Percentiles rank a stretch among this genome's conserved stretches.
Conservation (phyloP, 202 grass and related monocot species). For the Zoysia matrella region DNA sequence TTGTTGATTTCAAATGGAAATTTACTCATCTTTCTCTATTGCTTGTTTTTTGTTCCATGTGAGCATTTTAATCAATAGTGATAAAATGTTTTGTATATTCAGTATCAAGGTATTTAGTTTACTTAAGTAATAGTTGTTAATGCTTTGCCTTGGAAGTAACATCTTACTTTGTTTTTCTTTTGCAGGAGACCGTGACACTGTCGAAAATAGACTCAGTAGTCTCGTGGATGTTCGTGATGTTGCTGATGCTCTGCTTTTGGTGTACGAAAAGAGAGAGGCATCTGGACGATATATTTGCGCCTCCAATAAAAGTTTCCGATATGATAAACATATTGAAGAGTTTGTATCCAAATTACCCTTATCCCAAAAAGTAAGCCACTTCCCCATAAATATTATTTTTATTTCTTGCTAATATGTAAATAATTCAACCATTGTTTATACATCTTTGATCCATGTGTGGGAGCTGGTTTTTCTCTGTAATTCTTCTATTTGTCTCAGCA, state of each 20-base stretch:
- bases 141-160: background rate
- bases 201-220: constrained; percentile 54
- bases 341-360: constrained; percentile 60
- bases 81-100: background rate
- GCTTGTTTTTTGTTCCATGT: background rate
- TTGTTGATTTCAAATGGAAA: background rate
- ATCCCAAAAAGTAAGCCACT: constrained; percentile 67
- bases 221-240: constrained; percentile 81
- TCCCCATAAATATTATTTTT: background rate
- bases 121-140: background rate
- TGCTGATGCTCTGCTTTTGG: constrained; percentile 63
- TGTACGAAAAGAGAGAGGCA: constrained; percentile 60
- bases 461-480: background rate
- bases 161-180: background rate
- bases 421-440: background rate
- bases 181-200: constrained; percentile 53
- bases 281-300: constrained; percentile 66
- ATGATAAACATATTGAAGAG: constrained; percentile 59
- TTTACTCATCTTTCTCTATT: background rate
- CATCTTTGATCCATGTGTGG: background rate
- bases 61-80: background rate
- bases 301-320: constrained; percentile 45
- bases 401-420: background rate
- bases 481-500: background rate
- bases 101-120: constrained; percentile 1